phyloP scores from a whole-genome alignment of 129 eudicot genomes.

The Centrapalus pauciflorus region DNA sequence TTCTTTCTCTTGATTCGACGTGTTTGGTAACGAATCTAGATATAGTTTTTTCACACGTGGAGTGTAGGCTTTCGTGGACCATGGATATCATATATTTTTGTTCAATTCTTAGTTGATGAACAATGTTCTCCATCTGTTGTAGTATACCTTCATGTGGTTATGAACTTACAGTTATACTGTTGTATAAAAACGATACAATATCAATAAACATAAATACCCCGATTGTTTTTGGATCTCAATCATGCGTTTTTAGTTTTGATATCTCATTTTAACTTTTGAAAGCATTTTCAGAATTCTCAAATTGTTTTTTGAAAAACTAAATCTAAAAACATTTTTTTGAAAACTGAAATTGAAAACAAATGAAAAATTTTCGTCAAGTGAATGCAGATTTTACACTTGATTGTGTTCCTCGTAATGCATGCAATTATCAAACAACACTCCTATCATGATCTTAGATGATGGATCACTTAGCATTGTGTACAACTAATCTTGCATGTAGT shows the following conservation, averaged over 20 bases:
- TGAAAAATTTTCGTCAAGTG: too few relatives aligned
- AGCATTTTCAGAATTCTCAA: too few relatives aligned
- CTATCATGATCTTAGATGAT: too few relatives aligned
- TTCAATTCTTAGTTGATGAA: constrained; percentile 20
- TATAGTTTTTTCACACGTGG: not conserved
- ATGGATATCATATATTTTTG: constrained; percentile 7
- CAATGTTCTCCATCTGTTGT: constrained; percentile 15
- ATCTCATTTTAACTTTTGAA: too few relatives aligned
- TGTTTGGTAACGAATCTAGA: not conserved
- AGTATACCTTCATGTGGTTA: constrained; percentile 24
- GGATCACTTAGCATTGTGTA: too few relatives aligned
- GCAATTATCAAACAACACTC: too few relatives aligned
- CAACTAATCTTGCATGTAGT: too few relatives aligned
- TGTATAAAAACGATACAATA: constrained; percentile 23
- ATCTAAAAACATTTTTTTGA: too few relatives aligned
- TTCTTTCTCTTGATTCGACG: not conserved
- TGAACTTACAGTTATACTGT: constrained; percentile 20
- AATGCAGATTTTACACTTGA: too few relatives aligned
- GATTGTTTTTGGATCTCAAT: not conserved
- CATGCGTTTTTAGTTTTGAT: not conserved
- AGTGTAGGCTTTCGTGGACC: not conserved
- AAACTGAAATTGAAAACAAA: too few relatives aligned
- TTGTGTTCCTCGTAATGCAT: too few relatives aligned
- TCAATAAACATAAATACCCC: constrained; percentile 20
- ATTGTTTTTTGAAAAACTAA: too few relatives aligned